Conservation (phyloP, 129 eudicot species). For the Smallanthus sonchifolius region DNA sequence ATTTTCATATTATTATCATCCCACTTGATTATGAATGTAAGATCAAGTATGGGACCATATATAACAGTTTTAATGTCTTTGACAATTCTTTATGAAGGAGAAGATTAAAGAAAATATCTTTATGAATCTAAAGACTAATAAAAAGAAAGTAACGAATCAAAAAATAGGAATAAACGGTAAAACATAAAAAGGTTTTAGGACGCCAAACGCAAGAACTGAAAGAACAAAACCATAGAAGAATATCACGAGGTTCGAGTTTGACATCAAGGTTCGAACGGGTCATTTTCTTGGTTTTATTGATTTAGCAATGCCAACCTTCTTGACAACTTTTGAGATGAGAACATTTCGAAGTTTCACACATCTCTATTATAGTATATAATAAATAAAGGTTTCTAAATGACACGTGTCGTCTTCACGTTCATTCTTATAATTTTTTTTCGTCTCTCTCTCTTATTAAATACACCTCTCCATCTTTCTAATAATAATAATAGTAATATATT, state of each 20-base stretch:
- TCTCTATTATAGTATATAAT: too few relatives aligned
- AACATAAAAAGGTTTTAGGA: background rate
- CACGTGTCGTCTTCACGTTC: too few relatives aligned
- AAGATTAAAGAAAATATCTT: background rate
- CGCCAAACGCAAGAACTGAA: background rate
- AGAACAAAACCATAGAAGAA: background rate
- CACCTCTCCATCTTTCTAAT: too few relatives aligned
- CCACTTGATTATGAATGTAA: conserved; percentile 1
- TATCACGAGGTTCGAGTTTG: background rate
- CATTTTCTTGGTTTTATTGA: background rate
- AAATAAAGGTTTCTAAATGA: too few relatives aligned
- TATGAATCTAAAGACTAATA: background rate
- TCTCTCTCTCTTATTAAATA: too few relatives aligned
- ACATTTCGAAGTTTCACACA: background rate
- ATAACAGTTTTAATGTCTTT: background rate
- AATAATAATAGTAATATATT: too few relatives aligned
- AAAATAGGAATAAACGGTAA: background rate
- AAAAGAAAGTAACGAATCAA: background rate
- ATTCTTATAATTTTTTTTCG: too few relatives aligned
- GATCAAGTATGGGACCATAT: background rate
- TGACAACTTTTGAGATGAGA: background rate
- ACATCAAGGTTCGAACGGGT: background rate
- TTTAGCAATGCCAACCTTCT: background rate
- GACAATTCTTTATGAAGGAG: background rate
- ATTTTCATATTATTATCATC: background rate